These are phyloP conservation scores for Leccinum subspadiceum DNA, from an alignment of 1,284 basidiomycete genomes.

Conservation along the genomic window DNA sequence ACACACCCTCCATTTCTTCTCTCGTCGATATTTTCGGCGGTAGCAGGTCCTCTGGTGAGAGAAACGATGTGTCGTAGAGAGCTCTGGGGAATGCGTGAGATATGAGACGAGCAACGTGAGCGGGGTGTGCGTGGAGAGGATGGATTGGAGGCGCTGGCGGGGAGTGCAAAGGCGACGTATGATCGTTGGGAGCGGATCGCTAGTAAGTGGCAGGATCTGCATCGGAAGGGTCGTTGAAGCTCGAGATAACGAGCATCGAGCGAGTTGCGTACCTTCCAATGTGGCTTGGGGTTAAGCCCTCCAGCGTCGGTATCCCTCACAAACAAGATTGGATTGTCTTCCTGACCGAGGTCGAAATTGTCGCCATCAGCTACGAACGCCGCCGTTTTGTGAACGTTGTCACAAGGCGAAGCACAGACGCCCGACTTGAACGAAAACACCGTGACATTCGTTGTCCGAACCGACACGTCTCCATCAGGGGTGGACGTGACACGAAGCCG, in stretches of 20 bases:
- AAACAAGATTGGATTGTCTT: slow-evolving; percentile 10
- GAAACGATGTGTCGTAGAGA: slow-evolving; percentile 57
- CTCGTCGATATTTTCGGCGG: slow-evolving; percentile 74
- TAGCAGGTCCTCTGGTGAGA: slow-evolving; percentile 68
- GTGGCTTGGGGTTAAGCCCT: not conserved
- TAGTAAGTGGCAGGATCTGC: slow-evolving; percentile 7
- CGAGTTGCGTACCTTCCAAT: slow-evolving; percentile 24
- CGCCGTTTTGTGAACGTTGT: not conserved
- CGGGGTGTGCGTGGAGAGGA: slow-evolving; percentile 54
- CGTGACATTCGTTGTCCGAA: too few relatives aligned
- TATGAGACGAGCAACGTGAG: slow-evolving; percentile 56
- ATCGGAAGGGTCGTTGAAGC: not conserved
- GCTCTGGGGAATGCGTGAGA: slow-evolving; percentile 38
- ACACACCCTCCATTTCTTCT: slow-evolving; percentile 76
- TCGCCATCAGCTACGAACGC: slow-evolving; percentile 16
- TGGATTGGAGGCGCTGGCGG: slow-evolving; percentile 53
- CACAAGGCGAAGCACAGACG: not conserved
- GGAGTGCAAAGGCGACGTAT: slow-evolving; percentile 12
- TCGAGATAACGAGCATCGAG: not conserved
- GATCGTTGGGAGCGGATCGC: not conserved
- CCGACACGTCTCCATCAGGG: too few relatives aligned
- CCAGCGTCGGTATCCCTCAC: slow-evolving; percentile 1
- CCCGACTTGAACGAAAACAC: too few relatives aligned
- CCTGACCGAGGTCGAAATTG: not conserved
- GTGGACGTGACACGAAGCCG: too few relatives aligned